Base-by-base conservation (phyloP, 2,329 filamentous ascomycete genomes). In the Pseudogymnoascus sp. region DNA sequence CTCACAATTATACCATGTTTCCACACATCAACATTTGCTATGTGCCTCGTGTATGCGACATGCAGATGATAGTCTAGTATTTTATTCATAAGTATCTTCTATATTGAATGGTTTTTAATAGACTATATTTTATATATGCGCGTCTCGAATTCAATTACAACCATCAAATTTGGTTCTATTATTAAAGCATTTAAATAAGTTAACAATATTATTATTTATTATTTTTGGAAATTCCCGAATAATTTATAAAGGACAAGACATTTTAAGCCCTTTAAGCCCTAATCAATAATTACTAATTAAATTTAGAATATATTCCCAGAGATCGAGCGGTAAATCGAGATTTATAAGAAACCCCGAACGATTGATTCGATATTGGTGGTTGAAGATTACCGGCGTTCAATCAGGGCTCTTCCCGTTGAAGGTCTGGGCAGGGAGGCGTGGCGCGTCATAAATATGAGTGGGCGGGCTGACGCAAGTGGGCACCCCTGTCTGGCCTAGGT, bases 381-480 rank as follows among this genome's bases (percentile, higher is more conserved):
- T 35, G 28, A 33, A 33, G 49, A 55, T 55, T 55, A 12, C 28
- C 25, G 14, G n/a, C 25, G n/a, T 7, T 33, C 28, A 55, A 55
- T 55, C 49, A 55, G 49, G 49, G 49, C 28, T 55, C 49, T 5
- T 55, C 49, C 49, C 28, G 28, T 22, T 55, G 25, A 55, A 55
- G 49, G 49, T 55, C 49, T 55, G 49, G 49, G n/a, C 49, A 33
- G n/a, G 49, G 28, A 55, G 25, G 25, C 12, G 49, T 19, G 28
- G 49, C 49, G 28, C 49, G 49, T 33, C 49, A 55, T 55, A 33
- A 55, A 55, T 55, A 55, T 35, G 49, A 14, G 49, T 55, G 49
- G 49, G 49, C 11, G n/a, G 16, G 49, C 49, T 55, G 49, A 55
- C 49, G 49, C 49, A 55, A 33, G 49, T 55, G 49, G 28, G 49